Evolutionary conservation across 164 flowering plant genomes (phyloP).

Genomic region (Euptelea pleiosperma): DNA sequence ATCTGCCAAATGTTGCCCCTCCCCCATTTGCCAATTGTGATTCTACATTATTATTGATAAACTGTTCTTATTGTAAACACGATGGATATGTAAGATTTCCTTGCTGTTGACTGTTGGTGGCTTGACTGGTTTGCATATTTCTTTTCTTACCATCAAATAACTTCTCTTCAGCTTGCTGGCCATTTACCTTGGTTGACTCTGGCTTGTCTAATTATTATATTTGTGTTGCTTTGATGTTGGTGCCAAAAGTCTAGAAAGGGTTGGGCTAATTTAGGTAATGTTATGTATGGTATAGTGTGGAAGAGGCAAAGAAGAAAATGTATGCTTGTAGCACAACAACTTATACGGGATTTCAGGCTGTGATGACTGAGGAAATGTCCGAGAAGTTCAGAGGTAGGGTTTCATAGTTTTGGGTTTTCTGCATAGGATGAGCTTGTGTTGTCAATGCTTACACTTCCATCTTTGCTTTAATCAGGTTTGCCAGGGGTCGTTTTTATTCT

Average conservation of each 20-base stretch:
- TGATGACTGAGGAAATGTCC: slow-evolving; percentile 76
- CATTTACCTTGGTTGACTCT: neutral
- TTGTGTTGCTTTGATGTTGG: neutral
- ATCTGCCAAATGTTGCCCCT: no score
- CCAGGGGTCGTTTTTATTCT: slow-evolving; percentile 86
- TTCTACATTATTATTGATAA: no score
- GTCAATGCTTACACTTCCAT: slow-evolving; percentile 8
- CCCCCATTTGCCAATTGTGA: no score
- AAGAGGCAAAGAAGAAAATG: slow-evolving; percentile 84
- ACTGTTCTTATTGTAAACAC: no score
- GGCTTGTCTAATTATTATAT: neutral
- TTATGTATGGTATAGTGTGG: slow-evolving; percentile 42
- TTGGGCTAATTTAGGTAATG: neutral
- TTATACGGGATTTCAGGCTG: slow-evolving; percentile 84
- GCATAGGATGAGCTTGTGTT: neutral
- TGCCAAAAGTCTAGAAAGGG: neutral
- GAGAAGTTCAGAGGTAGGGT: slow-evolving; percentile 65
- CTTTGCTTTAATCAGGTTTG: slow-evolving; percentile 41
- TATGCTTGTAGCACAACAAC: slow-evolving; percentile 97
- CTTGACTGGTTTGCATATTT: no score
- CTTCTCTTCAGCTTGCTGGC: neutral
- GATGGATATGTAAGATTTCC: no score
- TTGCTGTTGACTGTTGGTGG: no score
- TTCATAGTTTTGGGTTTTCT: neutral
- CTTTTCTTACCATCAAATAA: no score